A percentile compares a stretch with the other conserved stretches of the same genome.
These are phyloP conservation scores for Carpinus viminea DNA, from an alignment of 306 rosid species.

Conservation along the genomic window DNA sequence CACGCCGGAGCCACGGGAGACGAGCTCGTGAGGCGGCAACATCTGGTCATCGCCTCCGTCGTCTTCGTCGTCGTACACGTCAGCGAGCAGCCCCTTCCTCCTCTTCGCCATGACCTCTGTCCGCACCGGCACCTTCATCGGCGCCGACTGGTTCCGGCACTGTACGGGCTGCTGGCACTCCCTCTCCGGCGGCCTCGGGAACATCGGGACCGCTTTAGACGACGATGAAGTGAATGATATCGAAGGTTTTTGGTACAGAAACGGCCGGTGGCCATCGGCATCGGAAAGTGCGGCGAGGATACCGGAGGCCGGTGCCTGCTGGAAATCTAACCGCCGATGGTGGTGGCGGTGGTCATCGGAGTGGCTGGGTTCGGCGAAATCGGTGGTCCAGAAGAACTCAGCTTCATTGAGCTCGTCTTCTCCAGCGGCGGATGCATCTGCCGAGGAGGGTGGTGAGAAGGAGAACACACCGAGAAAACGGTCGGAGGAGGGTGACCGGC, in stretches of 20 bases:
- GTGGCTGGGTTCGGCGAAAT: conserved; percentile 38
- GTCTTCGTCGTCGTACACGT: conserved; percentile 34
- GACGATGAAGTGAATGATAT: conserved; percentile 33
- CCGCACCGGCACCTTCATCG: conserved; percentile 66
- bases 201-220: conserved; percentile 48
- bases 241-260: conserved; percentile 47
- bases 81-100: conserved; percentile 27
- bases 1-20: conserved; percentile 61
- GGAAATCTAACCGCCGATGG: neutral
- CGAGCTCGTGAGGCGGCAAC: conserved; percentile 84
- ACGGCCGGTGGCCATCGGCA: conserved; percentile 19
- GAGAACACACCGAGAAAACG: conserved; percentile 50
- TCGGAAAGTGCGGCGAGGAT: conserved; percentile 56
- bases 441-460: conserved; percentile 16
- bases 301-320: conserved; percentile 47
- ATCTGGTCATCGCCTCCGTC: conserved; percentile 51
- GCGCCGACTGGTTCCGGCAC: conserved; percentile 53
- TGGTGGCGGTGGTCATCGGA: neutral
- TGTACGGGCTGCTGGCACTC: conserved; percentile 44
- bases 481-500: conserved; percentile 62
- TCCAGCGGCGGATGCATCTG: conserved; percentile 10
- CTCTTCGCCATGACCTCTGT: conserved; percentile 34
- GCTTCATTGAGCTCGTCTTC: conserved; percentile 65
- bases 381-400: conserved; percentile 69
- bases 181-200: conserved; percentile 53